Evolutionary conservation across 805 yeast species (phyloP).

Genomic region (Komagataella ulmi): DNA sequence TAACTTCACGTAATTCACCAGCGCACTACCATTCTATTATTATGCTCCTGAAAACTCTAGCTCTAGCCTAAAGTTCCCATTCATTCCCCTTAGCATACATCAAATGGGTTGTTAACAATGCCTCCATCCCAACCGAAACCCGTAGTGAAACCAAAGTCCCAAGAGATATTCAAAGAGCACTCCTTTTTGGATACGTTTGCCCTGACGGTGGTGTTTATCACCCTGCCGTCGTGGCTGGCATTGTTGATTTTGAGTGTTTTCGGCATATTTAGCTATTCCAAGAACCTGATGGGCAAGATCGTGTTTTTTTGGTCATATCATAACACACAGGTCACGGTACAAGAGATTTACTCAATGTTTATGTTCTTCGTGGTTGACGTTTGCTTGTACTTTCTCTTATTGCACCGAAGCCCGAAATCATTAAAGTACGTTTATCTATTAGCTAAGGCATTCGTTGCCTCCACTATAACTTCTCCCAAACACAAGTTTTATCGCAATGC

Average conservation of each 20-base stretch:
- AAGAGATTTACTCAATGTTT: neutral
- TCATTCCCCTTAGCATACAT: neutral
- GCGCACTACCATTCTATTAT: neutral
- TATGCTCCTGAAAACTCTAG: neutral
- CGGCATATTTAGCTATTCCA: slow-evolving; percentile 5
- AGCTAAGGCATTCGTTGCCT: slow-evolving; percentile 20
- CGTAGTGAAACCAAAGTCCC: neutral
- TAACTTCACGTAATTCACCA: neutral
- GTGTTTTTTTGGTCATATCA: slow-evolving; percentile 3
- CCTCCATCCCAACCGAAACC: neutral
- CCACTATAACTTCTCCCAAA: slow-evolving; percentile 17
- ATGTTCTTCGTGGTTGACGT: slow-evolving; percentile 1
- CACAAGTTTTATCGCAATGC: slow-evolving; percentile 16
- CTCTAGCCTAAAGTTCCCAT: neutral
- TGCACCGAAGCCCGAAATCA: slow-evolving; percentile 1
- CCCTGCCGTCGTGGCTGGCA: slow-evolving; percentile 13
- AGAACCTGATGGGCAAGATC: slow-evolving; percentile 4
- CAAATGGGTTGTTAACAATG: neutral
- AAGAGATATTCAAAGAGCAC: slow-evolving; percentile 10
- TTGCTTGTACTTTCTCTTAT: neutral
- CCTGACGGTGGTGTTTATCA: slow-evolving; percentile 14
- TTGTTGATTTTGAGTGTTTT: slow-evolving; percentile 3
- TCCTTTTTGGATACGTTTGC: slow-evolving; percentile 19
- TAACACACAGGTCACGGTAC: neutral
- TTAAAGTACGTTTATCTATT: slow-evolving; percentile 14